Base-by-base conservation (phyloP, 1,139 yeast genomes). In the Groenewaldozyma auringiensis region DNA sequence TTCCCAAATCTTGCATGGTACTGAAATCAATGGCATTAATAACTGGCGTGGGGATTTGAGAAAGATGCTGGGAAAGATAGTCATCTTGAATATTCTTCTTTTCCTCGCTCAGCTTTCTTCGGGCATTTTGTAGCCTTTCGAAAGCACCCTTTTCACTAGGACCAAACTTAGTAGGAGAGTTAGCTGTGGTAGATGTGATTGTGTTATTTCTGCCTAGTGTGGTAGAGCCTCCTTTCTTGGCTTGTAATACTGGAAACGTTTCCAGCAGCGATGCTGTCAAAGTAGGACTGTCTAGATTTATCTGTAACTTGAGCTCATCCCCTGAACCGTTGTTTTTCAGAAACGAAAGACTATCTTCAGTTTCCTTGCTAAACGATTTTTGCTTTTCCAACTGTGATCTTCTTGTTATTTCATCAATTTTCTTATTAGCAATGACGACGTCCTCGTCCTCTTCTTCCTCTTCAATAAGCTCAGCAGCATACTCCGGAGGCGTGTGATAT, bases 141-240 rank as follows among this genome's bases (percentile, higher is more conserved):
- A 52, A 38, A 8, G 42, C 46, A 3, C 45, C 50, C 39, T 46
- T 43, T 16, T 49, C 44, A 20, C 54, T 52, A 4, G 55, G 55
- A 4, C 48, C 54, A 1, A 42, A 27, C 21, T 32, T 35, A 6
- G 53, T 47, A n/a, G 20, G 18, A 6, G 36, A 17, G 14, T 42
- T 38, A 32, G 42, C 38, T 22, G 40, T 49, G 31, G 50, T 54
- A 3, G 57, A 53, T 2, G 55, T 55, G 45, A 57, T 57, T 31
- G 61, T 57, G 45, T 50, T 56, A 37, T 53, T 51, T 29, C 61
- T 45, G 22, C 44, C 49, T 32, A 57, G 48, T 9, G 47, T 50
- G 3, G 50, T 29, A 9, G 47, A 43, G 21, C 44, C 41, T 21
- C 11, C 18, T 16, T 16, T 37, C 36, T 37, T 14, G 6, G 18